Conservation (phyloP, 2,329 filamentous ascomycete genomes). For the Aspergillus sojae region DNA sequence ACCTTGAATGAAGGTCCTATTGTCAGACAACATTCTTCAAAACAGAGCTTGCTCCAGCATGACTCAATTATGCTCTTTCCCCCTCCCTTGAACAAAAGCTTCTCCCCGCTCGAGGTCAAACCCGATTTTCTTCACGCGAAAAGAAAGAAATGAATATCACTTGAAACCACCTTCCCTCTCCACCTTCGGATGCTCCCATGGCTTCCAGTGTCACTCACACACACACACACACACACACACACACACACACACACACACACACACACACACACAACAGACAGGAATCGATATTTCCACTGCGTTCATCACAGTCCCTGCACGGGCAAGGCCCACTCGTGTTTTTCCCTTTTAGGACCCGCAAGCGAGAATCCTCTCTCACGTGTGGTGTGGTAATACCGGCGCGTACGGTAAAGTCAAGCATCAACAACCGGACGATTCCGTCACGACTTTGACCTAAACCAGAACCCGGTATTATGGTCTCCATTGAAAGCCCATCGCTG, state of each 20-base stretch:
- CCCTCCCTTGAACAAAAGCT: background rate
- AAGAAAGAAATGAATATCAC: background rate
- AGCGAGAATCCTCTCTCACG: conserved; percentile 20
- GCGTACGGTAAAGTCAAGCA: background rate
- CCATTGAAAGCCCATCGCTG: background rate
- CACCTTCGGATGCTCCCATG: background rate
- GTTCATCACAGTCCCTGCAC: conserved; percentile 18
- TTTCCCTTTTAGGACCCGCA: conserved; percentile 16
- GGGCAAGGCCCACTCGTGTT: conserved; percentile 11
- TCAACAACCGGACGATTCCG: conserved; percentile 1
- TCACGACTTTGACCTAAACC: background rate
- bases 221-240: too few relatives aligned
- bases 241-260: too few relatives aligned
- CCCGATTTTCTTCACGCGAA: background rate
- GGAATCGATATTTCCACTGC: conserved; percentile 8
- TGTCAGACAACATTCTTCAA: conserved; percentile 2
- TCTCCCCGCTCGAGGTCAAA: background rate
- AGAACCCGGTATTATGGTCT: background rate
- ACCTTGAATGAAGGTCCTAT: background rate
- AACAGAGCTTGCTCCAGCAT: background rate
- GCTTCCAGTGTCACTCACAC: background rate
- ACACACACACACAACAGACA: background rate
- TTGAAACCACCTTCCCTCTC: background rate
- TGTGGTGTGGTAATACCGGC: conserved; percentile 8
- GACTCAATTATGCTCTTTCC: background rate